A percentile compares a stretch with the other conserved stretches of the same genome.
Evolutionary conservation across 306 rosid genomes (phyloP).

Genomic region (Cyclanthera cordifolia): DNA sequence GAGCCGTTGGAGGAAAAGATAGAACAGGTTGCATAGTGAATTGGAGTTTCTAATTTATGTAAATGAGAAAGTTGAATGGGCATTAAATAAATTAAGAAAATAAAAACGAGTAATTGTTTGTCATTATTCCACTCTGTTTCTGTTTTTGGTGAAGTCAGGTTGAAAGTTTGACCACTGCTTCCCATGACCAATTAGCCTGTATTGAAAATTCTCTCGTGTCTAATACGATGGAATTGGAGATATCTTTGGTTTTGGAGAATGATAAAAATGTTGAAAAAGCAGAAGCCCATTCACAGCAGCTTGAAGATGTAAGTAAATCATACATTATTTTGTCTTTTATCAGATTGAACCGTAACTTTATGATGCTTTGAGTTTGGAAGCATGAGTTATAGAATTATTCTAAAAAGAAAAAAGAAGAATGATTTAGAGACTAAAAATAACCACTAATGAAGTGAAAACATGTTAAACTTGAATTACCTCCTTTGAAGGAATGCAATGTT

Average conservation of each 20-base stretch:
- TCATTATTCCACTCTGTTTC: not conserved
- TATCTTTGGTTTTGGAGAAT: slow-evolving; percentile 37
- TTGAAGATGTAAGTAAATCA: slow-evolving; percentile 64
- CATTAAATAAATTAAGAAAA: not conserved
- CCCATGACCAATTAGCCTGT: slow-evolving; percentile 18
- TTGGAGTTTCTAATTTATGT: not conserved
- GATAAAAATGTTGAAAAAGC: slow-evolving; percentile 70
- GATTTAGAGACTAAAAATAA: not conserved
- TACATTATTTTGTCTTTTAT: not conserved
- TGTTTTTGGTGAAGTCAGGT: slow-evolving; percentile 19
- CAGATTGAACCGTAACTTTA: not conserved
- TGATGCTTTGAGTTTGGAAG: not conserved
- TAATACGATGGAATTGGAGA: slow-evolving; percentile 39
- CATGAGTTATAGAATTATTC: too few relatives aligned
- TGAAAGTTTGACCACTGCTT: slow-evolving; percentile 23
- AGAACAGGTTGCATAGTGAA: slow-evolving; percentile 37
- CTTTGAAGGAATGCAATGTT: not conserved
- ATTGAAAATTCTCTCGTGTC: slow-evolving; percentile 30
- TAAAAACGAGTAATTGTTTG: not conserved
- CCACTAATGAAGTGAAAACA: not conserved
- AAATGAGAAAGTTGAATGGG: not conserved
- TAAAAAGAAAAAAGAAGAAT: too few relatives aligned
- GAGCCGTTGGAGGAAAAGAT: slow-evolving; percentile 33
- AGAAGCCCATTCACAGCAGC: slow-evolving; percentile 65
- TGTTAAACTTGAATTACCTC: not conserved